Evolutionary conservation across 2,329 filamentous ascomycete genomes (phyloP), one percentile per base, ranked within the genome.

Genomic region (Biscogniauxia sp.): DNA sequence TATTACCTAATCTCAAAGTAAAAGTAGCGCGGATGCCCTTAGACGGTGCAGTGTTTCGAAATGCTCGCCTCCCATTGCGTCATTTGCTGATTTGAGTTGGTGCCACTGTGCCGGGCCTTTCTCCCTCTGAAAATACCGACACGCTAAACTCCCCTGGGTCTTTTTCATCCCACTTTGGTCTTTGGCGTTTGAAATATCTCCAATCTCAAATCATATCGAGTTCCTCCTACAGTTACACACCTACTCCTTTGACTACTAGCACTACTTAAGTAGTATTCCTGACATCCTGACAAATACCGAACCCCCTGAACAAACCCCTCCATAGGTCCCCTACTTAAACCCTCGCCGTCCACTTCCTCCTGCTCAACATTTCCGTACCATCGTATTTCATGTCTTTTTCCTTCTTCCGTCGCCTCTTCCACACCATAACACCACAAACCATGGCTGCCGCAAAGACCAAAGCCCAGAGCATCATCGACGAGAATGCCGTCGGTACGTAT

Each of bases 381-480:
- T 17, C 11, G 15, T n/a, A n/a, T 45, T 45, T 45, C 11, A 45
- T 45, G 37, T 45, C 37, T n/a, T 7, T 45, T 45, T 17, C 37
- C 37, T 83, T 94, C 77, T 79, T 91, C 73, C 84, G 87, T 73
- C 83, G 85, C 74, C 82, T 96, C 74, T 95, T 96, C 77, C 80
- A 80, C 70, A 76, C 82, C 57, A 75, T 80, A 74, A 80, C 83
- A 76, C 82, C 89, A 69, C 82, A 85, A 79, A 85, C 80, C 72
- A 96, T 96, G 91, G 88, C 91, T 73, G 86, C 90, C 75, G 91
- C 92, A 73, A 92, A 91, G 80, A 83, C 85, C 66, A 96, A 96
- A 79, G 91, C 91, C 64, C 87, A 97, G 78, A 77, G 82, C 73
- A 88, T 97, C 80, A 97, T 98, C 77, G 87, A 95, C 78, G 88